Base-by-base conservation (phyloP, 768 basidiomycete genomes). In the Rhizopogon salebrosus region DNA sequence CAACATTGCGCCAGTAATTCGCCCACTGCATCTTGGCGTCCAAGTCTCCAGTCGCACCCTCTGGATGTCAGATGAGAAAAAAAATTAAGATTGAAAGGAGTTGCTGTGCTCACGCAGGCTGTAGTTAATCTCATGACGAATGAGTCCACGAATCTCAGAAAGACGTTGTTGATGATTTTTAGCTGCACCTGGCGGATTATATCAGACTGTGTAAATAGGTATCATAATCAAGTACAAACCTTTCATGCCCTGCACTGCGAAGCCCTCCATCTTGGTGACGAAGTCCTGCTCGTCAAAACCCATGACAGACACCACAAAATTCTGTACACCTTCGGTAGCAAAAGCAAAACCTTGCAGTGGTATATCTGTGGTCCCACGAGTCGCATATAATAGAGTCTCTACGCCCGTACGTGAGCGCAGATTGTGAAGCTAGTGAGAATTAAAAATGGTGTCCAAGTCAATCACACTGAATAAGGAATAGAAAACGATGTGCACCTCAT, bases 251-350 rank as follows among this genome's bases (percentile, higher is more conserved):
- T 54, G 45, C 10, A 54, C 27, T 0, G 37, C 45, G 24, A 54
- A 54, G 3, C 53, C 53, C 24, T 54, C 53, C 53, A 54, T 41
- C 35, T 48, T 54, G 31, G 23, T 54, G 20, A 54, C 45, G 3
- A 54, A 18, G 27, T 54, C 53, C 31, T 54, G 46, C n/a, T 35
- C 26, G 35, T 49, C 22, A 0, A 54, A 49, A 18, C 40, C 27
- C 42, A 57, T 54, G 0, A 18, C 27, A 6, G 48, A 50, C 8
- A n/a, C 36, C 52, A 57, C 54, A 35, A 57, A 53, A 11, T 48
- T 20, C 8, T 45, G 16, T 4, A 57, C n/a, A 1, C 52, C 48
- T 8, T 35, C 31, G 10, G 52, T 54, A 8, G 37, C 26, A 46
- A 49, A 54, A 13, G 26, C 13, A 31, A 48, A 8, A 35, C 52